Evolutionary conservation across 805 yeast species (phyloP).

Genomic region (Candida parachauliodes): DNA sequence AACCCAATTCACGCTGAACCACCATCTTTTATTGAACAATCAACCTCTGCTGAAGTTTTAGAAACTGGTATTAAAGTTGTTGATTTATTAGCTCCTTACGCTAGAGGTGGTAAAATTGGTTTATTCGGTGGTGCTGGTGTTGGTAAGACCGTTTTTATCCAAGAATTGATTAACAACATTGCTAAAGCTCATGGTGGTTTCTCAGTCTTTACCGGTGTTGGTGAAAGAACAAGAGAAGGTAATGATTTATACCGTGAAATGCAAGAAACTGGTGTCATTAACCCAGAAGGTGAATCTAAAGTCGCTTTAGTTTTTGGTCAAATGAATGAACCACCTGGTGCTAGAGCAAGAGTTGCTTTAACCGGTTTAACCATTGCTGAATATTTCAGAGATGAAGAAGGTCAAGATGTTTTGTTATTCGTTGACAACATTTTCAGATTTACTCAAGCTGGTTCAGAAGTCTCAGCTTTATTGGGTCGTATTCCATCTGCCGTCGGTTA

Average conservation of each 20-base stretch:
- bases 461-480: conserved; percentile 99
- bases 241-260: conserved; percentile 99
- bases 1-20: conserved; percentile 99
- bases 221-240: conserved; percentile 99
- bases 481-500: conserved; percentile 99
- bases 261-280: conserved; percentile 99
- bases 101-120: conserved; percentile 99
- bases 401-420: conserved; percentile 99
- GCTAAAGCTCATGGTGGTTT: conserved; percentile 99
- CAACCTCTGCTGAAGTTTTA: conserved; percentile 95
- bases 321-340: conserved; percentile 99
- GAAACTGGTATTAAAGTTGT: conserved; percentile 99
- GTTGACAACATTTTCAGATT: conserved; percentile 99
- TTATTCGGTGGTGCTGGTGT: conserved; percentile 99
- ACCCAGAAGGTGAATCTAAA: conserved; percentile 99
- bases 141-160: conserved; percentile 99
- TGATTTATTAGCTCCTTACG: conserved; percentile 98
- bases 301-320: conserved; percentile 99
- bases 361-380: conserved; percentile 99
- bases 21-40: conserved; percentile 93
- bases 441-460: conserved; percentile 99
- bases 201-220: conserved; percentile 99
- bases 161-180: conserved; percentile 98
- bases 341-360: conserved; percentile 99
- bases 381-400: conserved; percentile 99